Evolutionary conservation across 306 rosid genomes (phyloP).

Genomic region (Vigna trinervia): DNA sequence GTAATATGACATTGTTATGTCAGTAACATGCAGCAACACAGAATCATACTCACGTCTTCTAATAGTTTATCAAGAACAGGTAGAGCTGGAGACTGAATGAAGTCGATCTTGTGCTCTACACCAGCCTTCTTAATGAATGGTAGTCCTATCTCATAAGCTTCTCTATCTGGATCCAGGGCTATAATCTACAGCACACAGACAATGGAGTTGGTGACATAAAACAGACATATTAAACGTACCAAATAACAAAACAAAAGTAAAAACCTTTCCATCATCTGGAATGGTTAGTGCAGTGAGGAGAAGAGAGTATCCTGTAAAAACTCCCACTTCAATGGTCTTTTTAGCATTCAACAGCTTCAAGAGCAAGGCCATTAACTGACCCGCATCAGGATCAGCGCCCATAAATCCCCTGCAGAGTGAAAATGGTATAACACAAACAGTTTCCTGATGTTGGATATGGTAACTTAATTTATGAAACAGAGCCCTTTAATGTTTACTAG

Average conservation of each 20-base stretch:
- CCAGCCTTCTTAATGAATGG: slow-evolving; percentile 65
- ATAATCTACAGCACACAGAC: slow-evolving; percentile 46
- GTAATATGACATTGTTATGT: too few relatives aligned
- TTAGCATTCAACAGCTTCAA: slow-evolving; percentile 50
- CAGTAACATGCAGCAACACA: neutral
- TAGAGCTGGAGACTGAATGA: slow-evolving; percentile 51
- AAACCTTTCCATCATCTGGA: slow-evolving; percentile 68
- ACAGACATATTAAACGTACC: neutral
- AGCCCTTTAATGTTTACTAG: neutral
- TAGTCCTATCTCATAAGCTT: slow-evolving; percentile 57
- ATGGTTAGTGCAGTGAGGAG: slow-evolving; percentile 71
- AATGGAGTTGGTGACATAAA: neutral
- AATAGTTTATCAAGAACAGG: slow-evolving; percentile 54
- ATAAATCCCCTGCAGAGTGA: slow-evolving; percentile 40
- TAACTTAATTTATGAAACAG: neutral
- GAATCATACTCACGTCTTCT: slow-evolving; percentile 45
- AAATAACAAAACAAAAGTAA: neutral
- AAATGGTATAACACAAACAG: neutral
- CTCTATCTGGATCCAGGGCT: slow-evolving; percentile 53
- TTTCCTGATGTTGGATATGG: neutral
- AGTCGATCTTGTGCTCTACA: slow-evolving; percentile 64
- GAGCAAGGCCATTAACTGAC: slow-evolving; percentile 45
- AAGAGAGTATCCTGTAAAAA: slow-evolving; percentile 74
- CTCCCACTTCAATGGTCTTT: slow-evolving; percentile 67
- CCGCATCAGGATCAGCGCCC: slow-evolving; percentile 51